Base-by-base conservation (phyloP, 345 rosid genomes). In the Acer negundo region DNA sequence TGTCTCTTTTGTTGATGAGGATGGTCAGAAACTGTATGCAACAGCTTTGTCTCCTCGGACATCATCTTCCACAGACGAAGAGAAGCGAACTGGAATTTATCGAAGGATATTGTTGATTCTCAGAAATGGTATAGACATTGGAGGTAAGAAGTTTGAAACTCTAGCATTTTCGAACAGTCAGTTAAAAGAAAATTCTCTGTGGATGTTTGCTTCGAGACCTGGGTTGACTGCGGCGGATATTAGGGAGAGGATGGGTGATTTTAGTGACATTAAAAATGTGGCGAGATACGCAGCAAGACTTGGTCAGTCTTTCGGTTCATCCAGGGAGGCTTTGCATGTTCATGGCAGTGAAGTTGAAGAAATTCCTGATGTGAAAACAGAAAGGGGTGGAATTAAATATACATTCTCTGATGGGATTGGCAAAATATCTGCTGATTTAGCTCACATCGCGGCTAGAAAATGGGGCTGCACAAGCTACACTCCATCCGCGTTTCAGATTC, bases 81-180 rank as follows among this genome's bases (percentile, higher is more conserved):
- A 58, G 63, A 77, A 42, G 64, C 82, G 78, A 55, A 85, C 88
- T 51, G 74, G 76, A 23, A 66, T 87, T 10, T 87, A 83, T 59
- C 42, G 38, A 46, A 80, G 90, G 79, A 78, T 85, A 44, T 80
- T 87, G 11, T 85, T 82, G n/a, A 77, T 66, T 56, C 80, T 87
- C 3, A 73, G 62, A 62, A 78, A 83, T 77, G 90, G 90, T 35
- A 80, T 87, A 16, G 75, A 46, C 10, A 85, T 87, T 16, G 86
- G 88, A 11, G 76, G 80, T 6, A 87, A 82, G 77, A 83, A 66
- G 75, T 87, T 87, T 80, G 84, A 87, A 69, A 85, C 85, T 74
- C 87, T 87, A 49, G 90, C 88, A 8, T 87, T 82, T 69, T 87
- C 88, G 20, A 76, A 86, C 13, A 87, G 90, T 75, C 90, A 87